These are phyloP conservation scores for Pythium folliculosum DNA, from an alignment of 352 stramenopile genomes.

Conservation along the genomic window DNA sequence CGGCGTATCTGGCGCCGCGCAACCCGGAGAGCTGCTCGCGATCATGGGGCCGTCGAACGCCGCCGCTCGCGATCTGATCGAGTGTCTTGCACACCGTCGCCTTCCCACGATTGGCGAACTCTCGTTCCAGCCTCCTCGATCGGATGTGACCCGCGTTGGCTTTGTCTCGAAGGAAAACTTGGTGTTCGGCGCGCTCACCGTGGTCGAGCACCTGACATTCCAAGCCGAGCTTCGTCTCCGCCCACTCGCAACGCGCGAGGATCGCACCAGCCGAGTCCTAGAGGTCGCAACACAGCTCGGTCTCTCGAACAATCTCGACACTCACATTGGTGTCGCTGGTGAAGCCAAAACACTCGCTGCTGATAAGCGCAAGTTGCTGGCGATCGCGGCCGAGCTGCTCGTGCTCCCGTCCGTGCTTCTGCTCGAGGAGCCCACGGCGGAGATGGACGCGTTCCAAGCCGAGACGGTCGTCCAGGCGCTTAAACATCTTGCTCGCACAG, in stretches of 20 bases:
- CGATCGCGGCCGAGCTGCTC: conserved; percentile 22
- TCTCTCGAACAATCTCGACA: neutral
- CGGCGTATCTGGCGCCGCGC: conserved; percentile 4
- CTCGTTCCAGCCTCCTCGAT: neutral
- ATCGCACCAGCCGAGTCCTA: neutral
- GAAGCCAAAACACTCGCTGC: neutral
- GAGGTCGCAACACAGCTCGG: neutral
- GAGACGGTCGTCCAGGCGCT: conserved; percentile 52
- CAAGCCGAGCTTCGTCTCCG: conserved; percentile 62
- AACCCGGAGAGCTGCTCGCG: conserved; percentile 13
- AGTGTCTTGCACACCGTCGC: conserved; percentile 1
- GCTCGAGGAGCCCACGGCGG: conserved; percentile 82
- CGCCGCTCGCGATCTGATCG: conserved; percentile 3
- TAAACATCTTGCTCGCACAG: conserved; percentile 64
- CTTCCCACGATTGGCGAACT: neutral
- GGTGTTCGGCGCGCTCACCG: conserved; percentile 66
- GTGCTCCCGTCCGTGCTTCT: conserved; percentile 78
- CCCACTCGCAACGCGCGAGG: neutral
- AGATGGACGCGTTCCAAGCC: conserved; percentile 53
- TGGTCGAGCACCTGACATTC: conserved; percentile 88
- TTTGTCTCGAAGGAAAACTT: neutral
- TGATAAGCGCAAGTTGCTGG: neutral
- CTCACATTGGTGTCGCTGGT: neutral
- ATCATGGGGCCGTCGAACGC: conserved; percentile 9
- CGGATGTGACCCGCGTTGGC: neutral